phyloP scores from a whole-genome alignment of 2,329 filamentous ascomycete species.

The Pestalotiopsis sp. region DNA sequence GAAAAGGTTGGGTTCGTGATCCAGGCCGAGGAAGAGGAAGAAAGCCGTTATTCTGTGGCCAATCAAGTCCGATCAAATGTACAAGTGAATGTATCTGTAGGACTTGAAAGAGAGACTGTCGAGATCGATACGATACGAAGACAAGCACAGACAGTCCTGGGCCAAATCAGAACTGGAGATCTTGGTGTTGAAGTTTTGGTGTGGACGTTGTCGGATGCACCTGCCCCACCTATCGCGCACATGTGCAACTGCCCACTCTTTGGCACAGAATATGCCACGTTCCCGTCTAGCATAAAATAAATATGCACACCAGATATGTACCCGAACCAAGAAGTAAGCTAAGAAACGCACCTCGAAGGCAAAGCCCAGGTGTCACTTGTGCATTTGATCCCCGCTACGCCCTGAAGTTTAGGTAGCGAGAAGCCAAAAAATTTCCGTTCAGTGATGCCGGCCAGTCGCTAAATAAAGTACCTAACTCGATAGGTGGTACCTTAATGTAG shows the following conservation, averaged over 20 bases:
- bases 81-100: no score
- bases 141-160: no score
- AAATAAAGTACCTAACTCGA: neutral
- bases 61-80: no score
- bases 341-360: neutral
- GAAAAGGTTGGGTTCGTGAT: no score
- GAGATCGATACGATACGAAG: no score
- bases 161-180: no score
- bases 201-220: neutral
- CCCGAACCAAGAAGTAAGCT: neutral
- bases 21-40: no score
- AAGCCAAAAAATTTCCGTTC: neutral
- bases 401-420: neutral
- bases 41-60: no score
- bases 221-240: no score
- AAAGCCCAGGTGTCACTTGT: constrained; percentile 4
- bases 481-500: neutral
- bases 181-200: neutral
- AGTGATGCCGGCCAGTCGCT: neutral
- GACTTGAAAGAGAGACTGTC: no score
- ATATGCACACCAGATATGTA: neutral
- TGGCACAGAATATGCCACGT: neutral
- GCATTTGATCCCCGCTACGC: neutral
- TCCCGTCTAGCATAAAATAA: neutral
- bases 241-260: neutral